Base-by-base conservation (phyloP, 2,329 filamentous ascomycete genomes). In the Pleurostoma richardsiae region DNA sequence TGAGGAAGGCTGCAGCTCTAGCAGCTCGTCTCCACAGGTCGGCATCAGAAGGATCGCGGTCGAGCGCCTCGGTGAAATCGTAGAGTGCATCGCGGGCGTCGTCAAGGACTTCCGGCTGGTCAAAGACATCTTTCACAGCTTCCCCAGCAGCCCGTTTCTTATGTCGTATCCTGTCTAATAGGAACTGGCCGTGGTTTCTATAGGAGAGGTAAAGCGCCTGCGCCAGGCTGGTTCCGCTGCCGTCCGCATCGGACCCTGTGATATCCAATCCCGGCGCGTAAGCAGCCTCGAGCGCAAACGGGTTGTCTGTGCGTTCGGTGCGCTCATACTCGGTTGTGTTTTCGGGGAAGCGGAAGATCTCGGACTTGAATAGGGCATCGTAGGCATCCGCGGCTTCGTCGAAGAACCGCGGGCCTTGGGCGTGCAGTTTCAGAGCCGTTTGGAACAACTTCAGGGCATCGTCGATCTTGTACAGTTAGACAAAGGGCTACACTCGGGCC, bases 381-480 rank as follows among this genome's bases (percentile, higher is more conserved):
- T 99, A 99, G 41, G 94, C 92, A 44, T 84, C 79, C 40, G 79
- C 77, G 26, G 95, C 92, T 59, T 90, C 83, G 42, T 82, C 68
- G 63, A 89, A 94, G 45, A 83, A 88, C 19, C 72, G 71, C 1
- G 88, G 83, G 2, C 94, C 91, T 67, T 95, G 90, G 2, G 92
- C 86, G 62, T 99, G 94, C 54, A 91, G 82, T 65, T 92, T 96
- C 48, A 99, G 72, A 41, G 94, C 94, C 56, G 78, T 85, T 61
- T 97, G 91, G 63, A 96, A 99, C 33, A 92, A 80, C 69, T 96
- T 97, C 52, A 99, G 74, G 42, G 94, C 91, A 70, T 99, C 94
- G 60, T 99, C 94, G 60, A 97, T 92, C 76, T 86, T 46, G 11
- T 11, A 8, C 19, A 19, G 19, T 19, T 19, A 19, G 19, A 19